Base-by-base conservation (phyloP, 805 yeast genomes). In the Wickerhamiella bombiphila region DNA sequence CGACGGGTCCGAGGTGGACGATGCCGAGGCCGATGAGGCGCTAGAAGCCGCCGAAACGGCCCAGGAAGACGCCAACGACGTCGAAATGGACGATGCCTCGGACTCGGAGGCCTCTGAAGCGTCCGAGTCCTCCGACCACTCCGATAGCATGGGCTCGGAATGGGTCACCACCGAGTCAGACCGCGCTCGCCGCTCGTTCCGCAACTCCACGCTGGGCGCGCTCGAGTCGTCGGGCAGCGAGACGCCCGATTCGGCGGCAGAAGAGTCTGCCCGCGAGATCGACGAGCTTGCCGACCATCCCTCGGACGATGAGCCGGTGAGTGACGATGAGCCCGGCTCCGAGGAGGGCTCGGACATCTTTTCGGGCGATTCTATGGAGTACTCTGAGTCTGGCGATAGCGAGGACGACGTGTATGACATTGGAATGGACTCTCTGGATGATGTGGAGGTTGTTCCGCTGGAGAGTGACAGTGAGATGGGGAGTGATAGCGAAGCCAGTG, bases 271-370 rank as follows among this genome's bases (percentile, higher is more conserved):
- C 22, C 15, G 15, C 22, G 33, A 30, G 22, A n/a, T 30, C 20
- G 33, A 30, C 8, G 33, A 30, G 9, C 15, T 30, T 8, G 33
- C 33, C 22, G 33, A 30, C 14, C 33, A 30, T 16, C 22, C 33
- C 21, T 17, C 33, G 7, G 33, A 30, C 14, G 33, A 30, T 15
- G 33, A 30, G 18, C 33, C 33, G 7, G 33, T 16, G 20, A 30
- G 33, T n/a, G 33, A 30, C 6, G 11, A n/a, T 7, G 33, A 30
- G 6, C n/a, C n/a, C n/a, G n/a, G n/a, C n/a, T n/a, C n/a, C n/a
- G n/a, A n/a, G n/a, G n/a, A n/a, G n/a, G n/a, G n/a, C n/a, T n/a
- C n/a, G n/a, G n/a, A n/a, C n/a, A n/a, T n/a, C n/a, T n/a, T n/a
- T n/a, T n/a, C n/a, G n/a, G n/a, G n/a, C n/a, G n/a, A n/a, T n/a